phyloP scores from a whole-genome alignment of 768 basidiomycete genomes.

The Lentinula sp. region DNA sequence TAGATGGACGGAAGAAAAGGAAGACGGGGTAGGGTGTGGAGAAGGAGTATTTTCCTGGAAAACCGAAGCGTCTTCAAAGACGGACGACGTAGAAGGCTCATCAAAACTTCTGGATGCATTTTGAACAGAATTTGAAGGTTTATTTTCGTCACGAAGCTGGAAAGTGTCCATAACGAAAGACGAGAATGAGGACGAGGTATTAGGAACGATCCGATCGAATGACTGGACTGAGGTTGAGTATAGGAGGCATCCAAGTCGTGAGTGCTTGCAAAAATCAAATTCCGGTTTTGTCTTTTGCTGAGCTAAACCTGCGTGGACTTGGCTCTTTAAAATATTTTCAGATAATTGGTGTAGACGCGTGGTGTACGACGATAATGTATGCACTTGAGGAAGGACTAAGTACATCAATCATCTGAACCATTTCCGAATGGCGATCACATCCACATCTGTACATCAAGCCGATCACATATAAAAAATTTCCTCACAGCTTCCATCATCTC shows the following conservation, averaged over 20 bases:
- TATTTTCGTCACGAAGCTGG: not conserved
- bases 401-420: not conserved
- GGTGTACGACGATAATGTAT: not conserved
- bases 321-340: not conserved
- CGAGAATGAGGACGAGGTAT: not conserved
- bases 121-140: not conserved
- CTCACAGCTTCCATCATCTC: not conserved
- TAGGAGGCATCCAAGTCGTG: conserved; percentile 1
- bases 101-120: not conserved
- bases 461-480: not conserved
- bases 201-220: not conserved
- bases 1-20: not conserved
- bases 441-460: not conserved
- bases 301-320: not conserved
- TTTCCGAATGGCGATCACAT: not conserved
- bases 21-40: not conserved
- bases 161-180: not conserved
- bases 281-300: not conserved
- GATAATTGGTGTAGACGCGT: not conserved
- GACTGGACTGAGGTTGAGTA: not conserved
- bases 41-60: not conserved
- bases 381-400: not conserved
- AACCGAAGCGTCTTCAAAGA: not conserved
- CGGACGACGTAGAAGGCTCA: not conserved
- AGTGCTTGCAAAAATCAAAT: not conserved